Evolutionary conservation across 768 basidiomycete genomes (phyloP), one percentile per base, ranked within the genome.

Genomic region (Leucosporidium creatinivorum): DNA sequence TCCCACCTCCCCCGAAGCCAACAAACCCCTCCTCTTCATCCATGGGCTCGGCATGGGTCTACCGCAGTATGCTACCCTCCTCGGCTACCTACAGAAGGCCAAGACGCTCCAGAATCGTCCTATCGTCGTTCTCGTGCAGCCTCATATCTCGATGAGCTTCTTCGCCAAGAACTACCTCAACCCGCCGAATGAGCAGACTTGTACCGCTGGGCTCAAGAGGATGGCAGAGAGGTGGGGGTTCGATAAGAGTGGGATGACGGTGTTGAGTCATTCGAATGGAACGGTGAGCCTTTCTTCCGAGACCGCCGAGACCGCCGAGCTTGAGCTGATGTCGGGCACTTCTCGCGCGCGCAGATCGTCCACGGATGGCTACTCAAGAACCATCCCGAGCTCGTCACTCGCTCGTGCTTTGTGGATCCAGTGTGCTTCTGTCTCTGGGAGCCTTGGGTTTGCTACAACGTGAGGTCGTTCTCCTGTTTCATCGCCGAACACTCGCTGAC

Each of bases 281-380:
- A 71, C 74, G 15, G 88, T 89, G 68, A 57, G 85, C 72, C 58
- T 44, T 33, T 49, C 26, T 48, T 48, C 49, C 15, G 18, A 12
- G 21, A 9, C 18, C 23, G 17, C 39, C 48, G 31, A 33, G 18
- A 2, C 0, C 19, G 23, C 33, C 49, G 25, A 50, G 4, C 4
- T 2, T 2, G 13, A 26, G 31, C 48, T 54, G 36, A 31, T 25
- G 36, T 23, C 1, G n/a, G n/a, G n/a, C n/a, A n/a, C 1, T 47
- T 19, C 52, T 13, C 25, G 89, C 89, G 1, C 87, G 88, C n/a
- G 21, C 65, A 72, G 44, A 91, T 91, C 74, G 80, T 83, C 1
- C 93, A 96, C 77, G 87, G 88, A 8, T 96, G 93, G 93, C 81
- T 93, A 76, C 79, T 96, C 56, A 96, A 94, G 81, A 86, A 62